Conservation (phyloP, 2,329 filamentous ascomycete genomes). For the Didymella keratinophila region DNA sequence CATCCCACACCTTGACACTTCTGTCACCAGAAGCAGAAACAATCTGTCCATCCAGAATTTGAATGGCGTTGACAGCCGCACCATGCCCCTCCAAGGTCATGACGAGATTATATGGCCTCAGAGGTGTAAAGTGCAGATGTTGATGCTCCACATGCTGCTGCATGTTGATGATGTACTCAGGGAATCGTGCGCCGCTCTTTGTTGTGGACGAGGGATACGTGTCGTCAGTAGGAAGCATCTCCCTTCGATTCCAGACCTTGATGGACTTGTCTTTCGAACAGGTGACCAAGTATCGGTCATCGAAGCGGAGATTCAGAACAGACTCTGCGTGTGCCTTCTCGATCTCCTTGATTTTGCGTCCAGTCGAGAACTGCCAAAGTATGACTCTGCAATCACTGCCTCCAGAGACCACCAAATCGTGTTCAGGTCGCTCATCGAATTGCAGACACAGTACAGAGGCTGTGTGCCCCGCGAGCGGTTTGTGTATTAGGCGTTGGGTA, state of each 20-base stretch:
- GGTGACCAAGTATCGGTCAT: slow-evolving; percentile 89
- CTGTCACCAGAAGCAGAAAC: slow-evolving; percentile 96
- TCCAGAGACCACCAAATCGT: slow-evolving; percentile 93
- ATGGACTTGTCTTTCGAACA: slow-evolving; percentile 98
- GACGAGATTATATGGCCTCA: slow-evolving; percentile 77
- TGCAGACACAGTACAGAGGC: slow-evolving; percentile 94
- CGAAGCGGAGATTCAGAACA: slow-evolving; percentile 91
- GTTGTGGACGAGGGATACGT: slow-evolving; percentile 52
- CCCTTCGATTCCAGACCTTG: slow-evolving; percentile 88
- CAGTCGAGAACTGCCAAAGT: slow-evolving; percentile 92
- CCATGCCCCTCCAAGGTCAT: slow-evolving; percentile 82
- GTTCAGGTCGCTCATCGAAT: slow-evolving; percentile 85
- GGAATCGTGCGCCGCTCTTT: slow-evolving; percentile 56
- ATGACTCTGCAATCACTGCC: slow-evolving; percentile 93
- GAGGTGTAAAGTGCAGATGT: slow-evolving; percentile 59
- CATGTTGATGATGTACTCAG: slow-evolving; percentile 64
- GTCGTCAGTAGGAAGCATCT: slow-evolving; percentile 51
- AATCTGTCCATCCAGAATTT: slow-evolving; percentile 83
- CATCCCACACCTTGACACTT: slow-evolving; percentile 93
- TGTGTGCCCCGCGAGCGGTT: slow-evolving; percentile 77
- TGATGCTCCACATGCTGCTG: slow-evolving; percentile 46
- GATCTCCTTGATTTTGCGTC: slow-evolving; percentile 79
- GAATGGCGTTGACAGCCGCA: slow-evolving; percentile 95
- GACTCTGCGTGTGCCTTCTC: slow-evolving; percentile 84
- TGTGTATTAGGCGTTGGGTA: slow-evolving; percentile 76